Base-by-base conservation (phyloP, 768 basidiomycete species). In the Inosperma sp. region DNA sequence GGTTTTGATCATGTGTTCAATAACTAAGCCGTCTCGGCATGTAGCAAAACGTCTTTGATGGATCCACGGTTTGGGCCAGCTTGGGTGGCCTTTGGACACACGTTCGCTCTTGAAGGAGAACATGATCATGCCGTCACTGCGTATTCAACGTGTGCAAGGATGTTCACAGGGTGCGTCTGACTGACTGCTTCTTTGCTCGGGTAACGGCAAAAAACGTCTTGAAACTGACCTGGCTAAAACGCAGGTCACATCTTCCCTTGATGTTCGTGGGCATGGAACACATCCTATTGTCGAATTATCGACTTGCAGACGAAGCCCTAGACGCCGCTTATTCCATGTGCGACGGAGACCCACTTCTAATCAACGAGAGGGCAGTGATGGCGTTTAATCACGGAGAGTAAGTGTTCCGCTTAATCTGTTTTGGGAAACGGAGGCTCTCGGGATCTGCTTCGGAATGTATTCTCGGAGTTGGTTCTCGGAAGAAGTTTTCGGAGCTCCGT, bases 221-320 rank as follows among this genome's bases (percentile, higher is more conserved):
- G 17, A 39, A 31, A 17, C 3, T 42, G 16, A 37, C 29, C 21
- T 23, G 39, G 19, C 23, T n/a, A n/a, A 41, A 9, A 23, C n/a
- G 22, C 31, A 95, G 94, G n/a, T 93, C 93, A 3, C 95, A 99
- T 69, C 71, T 99, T 4, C 94, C 96, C 1, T 73, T 96, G 36
- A 82, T 94, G 69, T 98, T 93, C 63, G 91, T 98, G 39, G 96
- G 95, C 5, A 98, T 97, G 94, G 95, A 99, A 67, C 90, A 98
- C 58, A 89, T 99, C 30, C 85, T 86, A 62, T 75, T 99, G 6
- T 88, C 86, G 23, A 92, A 97, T 55, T 76, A 82, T 56, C 63
- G 68, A 19, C 75, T 92, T 37, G 96, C 96, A 4, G 85, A 89
- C 42, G 95, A 98, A 62, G 88, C 95, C 14, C 75, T 99, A 34